phyloP scores from a whole-genome alignment of 2,329 filamentous ascomycete species.

The Fusarium fracticaudum region DNA sequence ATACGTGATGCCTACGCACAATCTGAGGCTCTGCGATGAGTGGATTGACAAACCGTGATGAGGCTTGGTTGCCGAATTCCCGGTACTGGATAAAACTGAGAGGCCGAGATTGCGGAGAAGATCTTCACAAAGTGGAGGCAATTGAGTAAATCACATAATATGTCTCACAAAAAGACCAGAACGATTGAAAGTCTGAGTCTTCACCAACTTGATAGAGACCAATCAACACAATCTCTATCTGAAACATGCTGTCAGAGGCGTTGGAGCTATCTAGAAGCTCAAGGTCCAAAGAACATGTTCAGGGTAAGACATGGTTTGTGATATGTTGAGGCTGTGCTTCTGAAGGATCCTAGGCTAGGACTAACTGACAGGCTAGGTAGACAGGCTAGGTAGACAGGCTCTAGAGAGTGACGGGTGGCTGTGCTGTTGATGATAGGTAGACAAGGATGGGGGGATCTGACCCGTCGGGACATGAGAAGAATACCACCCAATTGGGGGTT shows the following conservation, averaged over 20 bases:
- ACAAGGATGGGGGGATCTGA: constrained; percentile 4
- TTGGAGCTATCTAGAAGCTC: background rate
- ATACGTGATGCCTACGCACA: background rate
- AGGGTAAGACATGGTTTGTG: constrained; percentile 22
- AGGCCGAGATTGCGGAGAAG: background rate
- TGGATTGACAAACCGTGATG: background rate
- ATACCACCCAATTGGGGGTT: background rate
- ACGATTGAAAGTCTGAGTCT: background rate
- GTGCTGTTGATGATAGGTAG: constrained; percentile 19
- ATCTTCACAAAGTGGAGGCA: background rate
- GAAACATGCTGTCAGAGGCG: constrained; percentile 17
- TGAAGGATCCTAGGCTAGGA: background rate
- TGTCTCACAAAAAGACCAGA: background rate
- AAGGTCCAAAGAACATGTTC: background rate
- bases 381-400: background rate
- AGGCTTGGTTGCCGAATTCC: background rate
- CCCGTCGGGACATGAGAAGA: background rate
- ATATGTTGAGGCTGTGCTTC: constrained; percentile 28
- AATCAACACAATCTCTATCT: background rate
- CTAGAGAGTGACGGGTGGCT: constrained; percentile 19
- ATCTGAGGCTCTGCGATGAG: constrained; percentile 13
- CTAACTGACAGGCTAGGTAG: background rate
- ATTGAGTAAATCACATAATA: background rate
- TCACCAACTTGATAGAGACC: background rate
- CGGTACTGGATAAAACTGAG: background rate